Base-by-base conservation (phyloP, 1,284 basidiomycete genomes). In the Malassezia psittaci region DNA sequence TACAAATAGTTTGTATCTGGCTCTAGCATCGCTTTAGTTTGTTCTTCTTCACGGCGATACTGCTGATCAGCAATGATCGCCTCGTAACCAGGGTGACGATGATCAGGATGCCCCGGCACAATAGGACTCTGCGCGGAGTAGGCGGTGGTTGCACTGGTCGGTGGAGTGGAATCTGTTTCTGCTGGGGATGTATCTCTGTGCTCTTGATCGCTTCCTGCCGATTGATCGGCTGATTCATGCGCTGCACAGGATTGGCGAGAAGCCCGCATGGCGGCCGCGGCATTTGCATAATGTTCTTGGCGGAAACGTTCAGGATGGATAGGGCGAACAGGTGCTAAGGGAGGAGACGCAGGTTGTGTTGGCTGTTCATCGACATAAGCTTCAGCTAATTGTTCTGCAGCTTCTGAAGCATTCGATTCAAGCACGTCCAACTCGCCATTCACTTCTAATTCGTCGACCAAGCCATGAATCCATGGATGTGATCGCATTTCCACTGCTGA, bases 401-500 rank as follows among this genome's bases (percentile, higher is more conserved):
- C 43, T 34, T 45, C 19, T 36, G 47, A 32, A 12, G 47, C 35
- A 29, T 21, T 35, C 9, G 40, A 33, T 21, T 52, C 51, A 10
- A 29, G 35, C 2, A 21, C 16, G 4, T 48, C 42, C 15, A 15
- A 45, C 51, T 51, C 59, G 38, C 52, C 58, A 10, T 68, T 68
- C 21, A 57, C 66, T 49, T 70, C 61, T 33, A 73, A 53, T 54
- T 65, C 66, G 33, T 70, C 69, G 36, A 71, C 67, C 24, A 76
- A 60, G 47, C 62, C 66, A 24, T 66, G 58, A 59, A 98, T 88
- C 94, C 94, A 98, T 15, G 84, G 82, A 75, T 98, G 89, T 46
- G 85, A 80, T 76, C 91, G 82, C 21, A 98, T 80, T 72, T 96
- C 89, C 10, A 79, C 76, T 0, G 94, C 90, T 5, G 85, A 83